These are phyloP conservation scores for Nicotiana benthamiana DNA, from an alignment of 257 asterid genomes.

Conservation along the genomic window DNA sequence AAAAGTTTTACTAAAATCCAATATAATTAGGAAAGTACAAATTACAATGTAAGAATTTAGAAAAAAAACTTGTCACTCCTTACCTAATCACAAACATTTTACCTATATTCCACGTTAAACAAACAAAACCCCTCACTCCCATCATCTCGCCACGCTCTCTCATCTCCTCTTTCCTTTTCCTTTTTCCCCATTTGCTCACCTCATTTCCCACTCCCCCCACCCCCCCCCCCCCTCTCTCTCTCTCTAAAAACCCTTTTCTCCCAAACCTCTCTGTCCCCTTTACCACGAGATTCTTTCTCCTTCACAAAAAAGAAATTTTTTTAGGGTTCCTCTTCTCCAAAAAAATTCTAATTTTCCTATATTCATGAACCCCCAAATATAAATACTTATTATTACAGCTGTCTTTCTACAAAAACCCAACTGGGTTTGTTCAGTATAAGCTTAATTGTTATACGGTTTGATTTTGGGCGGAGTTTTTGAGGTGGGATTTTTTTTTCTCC, in stretches of 20 bases:
- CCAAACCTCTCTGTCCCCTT: not conserved
- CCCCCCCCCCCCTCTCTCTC: not conserved
- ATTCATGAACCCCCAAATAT: not conserved
- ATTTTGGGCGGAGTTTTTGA: conserved; percentile 12
- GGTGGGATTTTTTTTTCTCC: conserved; percentile 13
- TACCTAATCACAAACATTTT: conserved; percentile 1
- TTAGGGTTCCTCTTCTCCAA: not conserved
- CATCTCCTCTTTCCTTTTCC: not conserved
- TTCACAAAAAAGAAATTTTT: not conserved
- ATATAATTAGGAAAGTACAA: not conserved
- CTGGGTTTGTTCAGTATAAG: not conserved
- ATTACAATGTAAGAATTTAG: not conserved
- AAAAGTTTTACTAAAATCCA: not conserved
- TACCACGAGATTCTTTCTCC: conserved; percentile 1
- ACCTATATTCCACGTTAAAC: not conserved
- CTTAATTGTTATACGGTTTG: not conserved
- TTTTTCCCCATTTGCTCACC: conserved; percentile 8
- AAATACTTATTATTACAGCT: not conserved
- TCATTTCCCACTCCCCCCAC: not conserved
- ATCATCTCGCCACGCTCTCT: not conserved
- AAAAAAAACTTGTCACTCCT: not conserved
- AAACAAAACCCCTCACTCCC: not conserved
- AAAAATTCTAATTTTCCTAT: not conserved
- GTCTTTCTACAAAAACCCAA: not conserved
- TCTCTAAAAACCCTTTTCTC: not conserved